Conservation (phyloP, 2,329 filamentous ascomycete genomes). For the Stemphylium beticola region DNA sequence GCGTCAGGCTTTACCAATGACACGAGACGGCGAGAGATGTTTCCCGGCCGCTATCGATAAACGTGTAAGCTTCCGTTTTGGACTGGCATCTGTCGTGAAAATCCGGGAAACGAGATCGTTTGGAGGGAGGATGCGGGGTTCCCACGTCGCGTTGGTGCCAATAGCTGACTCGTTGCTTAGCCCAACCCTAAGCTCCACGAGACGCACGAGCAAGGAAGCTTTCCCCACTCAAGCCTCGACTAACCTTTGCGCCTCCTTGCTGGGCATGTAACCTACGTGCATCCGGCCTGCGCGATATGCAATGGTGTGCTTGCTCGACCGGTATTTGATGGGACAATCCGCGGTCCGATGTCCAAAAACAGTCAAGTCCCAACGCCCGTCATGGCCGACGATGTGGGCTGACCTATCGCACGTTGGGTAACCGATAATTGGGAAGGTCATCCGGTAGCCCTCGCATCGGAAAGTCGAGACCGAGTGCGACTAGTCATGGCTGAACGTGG, state of each 20-base stretch:
- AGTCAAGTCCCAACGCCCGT: constrained; percentile 4
- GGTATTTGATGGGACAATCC: constrained; percentile 3
- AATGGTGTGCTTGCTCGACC: neutral
- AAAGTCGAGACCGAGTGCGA: neutral
- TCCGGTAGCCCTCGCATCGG: constrained; percentile 2
- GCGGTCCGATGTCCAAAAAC: constrained; percentile 1
- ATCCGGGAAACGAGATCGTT: constrained; percentile 7
- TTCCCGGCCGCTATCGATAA: neutral
- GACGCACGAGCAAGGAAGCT: constrained; percentile 22
- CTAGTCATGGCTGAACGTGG: constrained; percentile 5
- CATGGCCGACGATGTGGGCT: constrained; percentile 1
- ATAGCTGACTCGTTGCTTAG: constrained; percentile 7
- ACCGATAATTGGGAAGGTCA: constrained; percentile 3
- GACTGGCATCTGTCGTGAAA: neutral
- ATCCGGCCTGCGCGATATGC: neutral
- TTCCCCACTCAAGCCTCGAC: constrained; percentile 23
- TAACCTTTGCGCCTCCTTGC: constrained; percentile 11
- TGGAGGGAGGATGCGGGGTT: constrained; percentile 16
- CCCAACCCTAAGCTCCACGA: constrained; percentile 20
- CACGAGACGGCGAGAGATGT: neutral
- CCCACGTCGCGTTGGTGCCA: neutral
- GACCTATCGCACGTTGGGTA: constrained; percentile 3
- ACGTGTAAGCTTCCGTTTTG: neutral
- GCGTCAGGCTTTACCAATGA: neutral
- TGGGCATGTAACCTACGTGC: constrained; percentile 24